Evolutionary conservation across 768 basidiomycete genomes (phyloP).

Genomic region (Rhizopogon vesiculosus): DNA sequence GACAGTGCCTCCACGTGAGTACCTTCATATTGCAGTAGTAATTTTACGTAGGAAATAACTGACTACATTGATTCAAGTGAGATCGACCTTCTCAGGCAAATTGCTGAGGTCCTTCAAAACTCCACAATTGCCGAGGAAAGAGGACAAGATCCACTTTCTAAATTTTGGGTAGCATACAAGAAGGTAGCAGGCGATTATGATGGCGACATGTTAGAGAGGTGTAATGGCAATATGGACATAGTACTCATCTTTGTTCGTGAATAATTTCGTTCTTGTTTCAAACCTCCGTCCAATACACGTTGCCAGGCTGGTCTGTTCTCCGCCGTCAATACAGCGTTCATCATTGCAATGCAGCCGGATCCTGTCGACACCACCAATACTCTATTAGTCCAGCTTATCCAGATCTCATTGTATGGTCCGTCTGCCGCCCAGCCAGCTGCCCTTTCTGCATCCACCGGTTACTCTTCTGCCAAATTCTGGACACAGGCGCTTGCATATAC

Average conservation of each 20-base stretch:
- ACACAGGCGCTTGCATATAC: constrained; percentile 8
- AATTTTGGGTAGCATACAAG: not conserved
- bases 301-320: constrained; percentile 13
- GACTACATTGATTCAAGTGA: too few species aligned
- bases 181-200: not conserved
- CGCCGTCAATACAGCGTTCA: constrained; percentile 9
- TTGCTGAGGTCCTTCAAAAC: not conserved
- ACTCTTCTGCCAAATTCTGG: not conserved
- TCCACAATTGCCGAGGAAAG: not conserved
- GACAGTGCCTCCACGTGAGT: too few species aligned
- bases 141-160: not conserved
- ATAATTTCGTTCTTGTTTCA: not conserved
- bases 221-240: not conserved
- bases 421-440: not conserved
- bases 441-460: not conserved
- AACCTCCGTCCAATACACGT: not conserved
- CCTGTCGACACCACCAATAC: constrained; percentile 7
- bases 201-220: not conserved
- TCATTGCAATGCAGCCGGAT: constrained; percentile 9
- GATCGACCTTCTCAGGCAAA: not conserved
- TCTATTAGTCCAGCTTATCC: constrained; percentile 7
- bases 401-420: not conserved
- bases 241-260: not conserved
- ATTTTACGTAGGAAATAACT: too few species aligned
- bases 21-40: too few species aligned